phyloP scores from a whole-genome alignment of 176 grass and related monocot genomes.

The Hordeum marinum region DNA sequence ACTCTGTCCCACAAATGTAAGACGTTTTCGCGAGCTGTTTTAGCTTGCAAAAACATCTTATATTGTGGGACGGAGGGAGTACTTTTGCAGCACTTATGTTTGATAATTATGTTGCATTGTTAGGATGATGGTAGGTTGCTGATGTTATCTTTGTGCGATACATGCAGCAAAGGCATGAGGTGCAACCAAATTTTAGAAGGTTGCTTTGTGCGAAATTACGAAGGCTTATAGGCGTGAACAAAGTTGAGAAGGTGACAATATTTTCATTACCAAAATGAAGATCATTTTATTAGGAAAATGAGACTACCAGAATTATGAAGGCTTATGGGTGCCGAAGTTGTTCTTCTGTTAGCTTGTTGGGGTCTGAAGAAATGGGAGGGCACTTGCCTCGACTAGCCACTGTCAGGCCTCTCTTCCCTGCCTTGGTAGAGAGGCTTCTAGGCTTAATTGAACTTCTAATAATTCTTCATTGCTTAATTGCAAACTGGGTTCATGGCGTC shows the following conservation, averaged over 20 bases:
- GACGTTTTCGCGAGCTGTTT: no score
- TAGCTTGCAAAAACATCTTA: no score
- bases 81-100: constrained; percentile 3
- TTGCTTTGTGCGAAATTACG: constrained; percentile 69
- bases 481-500: neutral
- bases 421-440: neutral
- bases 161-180: constrained; percentile 77
- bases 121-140: constrained; percentile 12
- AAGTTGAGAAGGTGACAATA: constrained; percentile 80
- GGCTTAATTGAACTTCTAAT: constrained; percentile 1
- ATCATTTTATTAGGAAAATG: no score
- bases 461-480: neutral
- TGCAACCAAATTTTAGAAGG: constrained; percentile 77
- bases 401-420: neutral
- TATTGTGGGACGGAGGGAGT: no score
- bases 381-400: neutral
- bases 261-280: neutral
- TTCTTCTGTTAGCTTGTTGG: neutral
- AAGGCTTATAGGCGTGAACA: constrained; percentile 64
- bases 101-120: neutral
- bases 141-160: constrained; percentile 25
- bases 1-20: no score
- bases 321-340: neutral
- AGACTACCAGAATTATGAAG: no score
- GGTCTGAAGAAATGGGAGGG: neutral